A percentile compares a stretch with the other conserved stretches of the same genome.
These are phyloP conservation scores for Eucalyptus polyanthemos DNA, from an alignment of 345 rosid species.

Conservation along the genomic window DNA sequence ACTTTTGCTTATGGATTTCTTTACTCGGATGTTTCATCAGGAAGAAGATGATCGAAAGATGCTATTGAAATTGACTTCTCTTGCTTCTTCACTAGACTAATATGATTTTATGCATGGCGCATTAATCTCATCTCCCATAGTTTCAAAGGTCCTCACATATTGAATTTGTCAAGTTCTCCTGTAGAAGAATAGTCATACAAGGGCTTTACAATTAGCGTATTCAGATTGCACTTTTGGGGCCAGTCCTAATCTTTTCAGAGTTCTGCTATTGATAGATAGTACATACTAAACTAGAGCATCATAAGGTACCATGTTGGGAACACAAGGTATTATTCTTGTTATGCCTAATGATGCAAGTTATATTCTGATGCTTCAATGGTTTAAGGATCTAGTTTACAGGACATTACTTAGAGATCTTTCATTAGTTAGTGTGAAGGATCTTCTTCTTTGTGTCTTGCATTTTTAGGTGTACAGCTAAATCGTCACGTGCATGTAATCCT, in stretches of 20 bases:
- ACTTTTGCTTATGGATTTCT: not conserved
- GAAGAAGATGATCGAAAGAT: not conserved
- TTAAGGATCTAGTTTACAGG: not conserved
- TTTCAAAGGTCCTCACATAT: not conserved
- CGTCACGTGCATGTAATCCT: not conserved
- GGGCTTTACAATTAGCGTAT: not conserved
- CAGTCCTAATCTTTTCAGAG: not conserved
- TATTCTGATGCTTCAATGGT: not conserved
- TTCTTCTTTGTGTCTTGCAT: not conserved
- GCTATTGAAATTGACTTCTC: not conserved
- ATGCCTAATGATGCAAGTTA: not conserved
- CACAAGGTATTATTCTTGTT: not conserved
- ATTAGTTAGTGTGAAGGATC: not conserved
- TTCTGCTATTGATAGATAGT: not conserved
- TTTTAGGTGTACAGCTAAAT: not conserved
- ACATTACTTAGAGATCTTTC: not conserved
- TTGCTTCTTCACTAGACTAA: not conserved
- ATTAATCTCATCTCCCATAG: not conserved
- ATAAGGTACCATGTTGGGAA: not conserved
- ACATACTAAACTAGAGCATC: not conserved
- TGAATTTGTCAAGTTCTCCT: not conserved
- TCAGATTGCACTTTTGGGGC: not conserved
- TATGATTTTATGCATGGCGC: not conserved
- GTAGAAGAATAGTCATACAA: not conserved
- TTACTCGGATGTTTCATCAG: not conserved